Base-by-base conservation (phyloP, 345 rosid genomes). In the Physaria fendleri region DNA sequence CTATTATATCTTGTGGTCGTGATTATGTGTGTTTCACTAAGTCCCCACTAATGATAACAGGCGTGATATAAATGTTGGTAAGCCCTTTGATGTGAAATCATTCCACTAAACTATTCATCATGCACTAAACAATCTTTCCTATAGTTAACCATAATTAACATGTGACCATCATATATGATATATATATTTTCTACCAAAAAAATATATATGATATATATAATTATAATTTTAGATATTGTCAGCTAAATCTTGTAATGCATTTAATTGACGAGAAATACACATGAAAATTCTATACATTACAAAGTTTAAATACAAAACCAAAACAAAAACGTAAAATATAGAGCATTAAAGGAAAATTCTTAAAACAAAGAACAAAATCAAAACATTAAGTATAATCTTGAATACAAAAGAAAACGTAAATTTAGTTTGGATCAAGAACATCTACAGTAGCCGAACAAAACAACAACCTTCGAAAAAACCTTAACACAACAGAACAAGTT, bases 401-500 rank as follows among this genome's bases (percentile, higher is more conserved):
- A 12, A 51, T 6, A 43, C 10, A 51, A 68, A 22, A 58, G 43
- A 39, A 9, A n/a, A 50, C 1, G 13, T 40, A 32, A 27, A 40
- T n/a, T 35, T 68, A 68, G 20, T 35, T 52, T 37, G 56, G 58
- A 39, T 65, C 77, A 30, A 72, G 78, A 42, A 76, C 80, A 71
- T 81, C 79, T 48, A 78, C 80, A 28, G 68, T 68, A 23, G 81
- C 45, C 29, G 75, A 57, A 44, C 82, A 80, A 52, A 74, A 56
- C 28, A 82, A 65, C 47, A 82, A 47, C 55, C 71, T 71, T 13
- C 67, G 71, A 44, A 77, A 80, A 9, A 75, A 67, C 74, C 76
- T 66, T 32, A 78, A 62, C 64, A 85, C 39, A 14, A 51, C 74
- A 24, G 77, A 65, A 67, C 84, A 77, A 23, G 89, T 83, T 21